Evolutionary conservation across 2,329 filamentous ascomycete genomes (phyloP).

Genomic region (Aureobasidium sp.): DNA sequence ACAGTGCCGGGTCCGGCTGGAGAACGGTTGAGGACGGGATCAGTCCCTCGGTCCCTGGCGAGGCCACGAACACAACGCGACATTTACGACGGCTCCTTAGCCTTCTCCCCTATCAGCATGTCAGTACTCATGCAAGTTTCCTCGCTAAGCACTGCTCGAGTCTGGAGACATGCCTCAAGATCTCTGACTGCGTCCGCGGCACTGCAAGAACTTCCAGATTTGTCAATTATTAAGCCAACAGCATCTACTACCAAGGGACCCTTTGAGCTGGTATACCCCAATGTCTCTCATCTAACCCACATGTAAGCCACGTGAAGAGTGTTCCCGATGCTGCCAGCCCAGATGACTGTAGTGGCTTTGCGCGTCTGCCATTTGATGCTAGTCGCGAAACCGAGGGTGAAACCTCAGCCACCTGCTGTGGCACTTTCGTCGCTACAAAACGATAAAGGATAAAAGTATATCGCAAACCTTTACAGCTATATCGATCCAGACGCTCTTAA

Average conservation of each 20-base stretch:
- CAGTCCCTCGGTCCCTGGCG: neutral
- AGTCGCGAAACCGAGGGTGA: neutral
- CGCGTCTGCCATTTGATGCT: neutral
- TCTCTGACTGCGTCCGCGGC: neutral
- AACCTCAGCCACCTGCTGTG: constrained; percentile 6
- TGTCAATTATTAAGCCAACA: constrained; percentile 7
- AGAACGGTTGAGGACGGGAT: neutral
- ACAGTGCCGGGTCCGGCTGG: neutral
- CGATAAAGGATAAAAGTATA: neutral
- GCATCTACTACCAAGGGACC: neutral
- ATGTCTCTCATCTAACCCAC: constrained; percentile 7
- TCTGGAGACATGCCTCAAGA: neutral
- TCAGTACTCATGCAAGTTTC: neutral
- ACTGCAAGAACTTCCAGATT: neutral
- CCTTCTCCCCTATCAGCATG: neutral
- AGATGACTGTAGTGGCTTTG: neutral
- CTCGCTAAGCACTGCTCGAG: neutral
- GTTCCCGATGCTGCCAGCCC: neutral
- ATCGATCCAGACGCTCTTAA: neutral
- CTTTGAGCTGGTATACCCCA: neutral
- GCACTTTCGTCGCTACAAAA: neutral
- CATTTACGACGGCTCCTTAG: neutral
- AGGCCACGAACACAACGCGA: neutral
- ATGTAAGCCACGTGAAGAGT: neutral
- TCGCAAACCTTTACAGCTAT: neutral